Evolutionary conservation across 2,329 filamentous ascomycete species (phyloP), one percentile per base, ranked within the genome.

Genomic region (Aspergillus fijiensis): DNA sequence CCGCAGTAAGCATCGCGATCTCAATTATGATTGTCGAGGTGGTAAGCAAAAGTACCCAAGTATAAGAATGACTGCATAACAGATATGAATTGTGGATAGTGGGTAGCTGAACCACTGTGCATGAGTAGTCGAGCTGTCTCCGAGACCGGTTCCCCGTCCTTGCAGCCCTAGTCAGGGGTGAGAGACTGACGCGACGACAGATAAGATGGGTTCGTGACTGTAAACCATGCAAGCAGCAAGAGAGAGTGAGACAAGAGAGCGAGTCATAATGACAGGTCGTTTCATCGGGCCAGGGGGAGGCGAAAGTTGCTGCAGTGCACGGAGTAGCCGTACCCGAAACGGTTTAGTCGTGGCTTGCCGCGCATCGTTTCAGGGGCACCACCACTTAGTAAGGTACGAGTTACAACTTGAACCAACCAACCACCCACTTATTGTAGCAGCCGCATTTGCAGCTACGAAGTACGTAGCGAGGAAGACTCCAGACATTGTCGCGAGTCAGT

Each of bases 221-320:
- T 16, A 9, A 19, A 45, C 2, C 5, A 19, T 19, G 16, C 16
- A 16, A 23, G 23, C 23, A 23, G 23, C 23, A 23, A 45, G 3
- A 45, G 39, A 9, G 6, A 45, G 39, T 1, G 39, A 45, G 39
- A 45, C 12, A 19, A 10, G 16, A 45, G 39, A 19, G 14, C 14
- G 39, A 48, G 53, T 14, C 29, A 55, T 45, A 47, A 49, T 66
- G 64, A 65, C 64, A 66, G 61, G 59, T 65, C 63, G 63, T 66
- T 65, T 64, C 63, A 66, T 57, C 55, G 51, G 14, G 7, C 47
- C 53, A 49, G 45, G 42, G 53, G 42, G 42, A 55, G 33, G 33
- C 33, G 14, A 35, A 35, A 35, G 14, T 35, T 35, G 4, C 33
- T 35, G 33, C 12, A 14, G 14, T n/a, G 12, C 39, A 45, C 39